A percentile compares a stretch with the other conserved stretches of the same genome.
phyloP scores from a whole-genome alignment of 306 rosid species.

The Phaseolus lunatus region DNA sequence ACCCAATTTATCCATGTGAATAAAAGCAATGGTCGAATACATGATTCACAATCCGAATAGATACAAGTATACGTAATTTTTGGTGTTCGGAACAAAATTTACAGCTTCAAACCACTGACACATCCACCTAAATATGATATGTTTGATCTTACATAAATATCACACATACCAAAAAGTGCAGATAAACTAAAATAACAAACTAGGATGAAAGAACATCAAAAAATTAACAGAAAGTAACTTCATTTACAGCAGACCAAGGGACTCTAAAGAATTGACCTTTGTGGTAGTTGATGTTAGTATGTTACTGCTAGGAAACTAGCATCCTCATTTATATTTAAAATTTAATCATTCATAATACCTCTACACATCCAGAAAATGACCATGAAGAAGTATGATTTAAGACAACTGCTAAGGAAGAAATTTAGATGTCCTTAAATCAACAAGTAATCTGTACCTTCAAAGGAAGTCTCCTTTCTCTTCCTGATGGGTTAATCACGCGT shows the following conservation, averaged over 20 bases:
- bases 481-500: conserved; percentile 91
- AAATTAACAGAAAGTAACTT: conserved; percentile 30
- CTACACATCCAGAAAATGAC: conserved; percentile 8
- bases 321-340: conserved; percentile 19
- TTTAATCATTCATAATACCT: conserved; percentile 14
- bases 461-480: conserved; percentile 90
- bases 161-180: not conserved
- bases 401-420: conserved; percentile 17
- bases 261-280: not conserved
- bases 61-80: not conserved
- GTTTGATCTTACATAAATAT: not conserved
- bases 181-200: conserved; percentile 1
- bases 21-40: conserved; percentile 13
- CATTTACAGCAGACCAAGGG: conserved; percentile 12
- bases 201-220: not conserved
- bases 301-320: conserved; percentile 19
- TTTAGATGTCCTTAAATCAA: conserved; percentile 20
- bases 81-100: conserved; percentile 4
- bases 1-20: conserved; percentile 26
- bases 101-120: conserved; percentile 24
- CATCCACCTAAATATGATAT: conserved; percentile 9
- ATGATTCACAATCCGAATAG: not conserved
- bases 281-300: conserved; percentile 10
- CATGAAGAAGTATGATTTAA: conserved; percentile 25
- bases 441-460: conserved; percentile 70